Evolutionary conservation across 164 flowering plant species (phyloP).

Genomic region (Chimonanthus salicifolius): DNA sequence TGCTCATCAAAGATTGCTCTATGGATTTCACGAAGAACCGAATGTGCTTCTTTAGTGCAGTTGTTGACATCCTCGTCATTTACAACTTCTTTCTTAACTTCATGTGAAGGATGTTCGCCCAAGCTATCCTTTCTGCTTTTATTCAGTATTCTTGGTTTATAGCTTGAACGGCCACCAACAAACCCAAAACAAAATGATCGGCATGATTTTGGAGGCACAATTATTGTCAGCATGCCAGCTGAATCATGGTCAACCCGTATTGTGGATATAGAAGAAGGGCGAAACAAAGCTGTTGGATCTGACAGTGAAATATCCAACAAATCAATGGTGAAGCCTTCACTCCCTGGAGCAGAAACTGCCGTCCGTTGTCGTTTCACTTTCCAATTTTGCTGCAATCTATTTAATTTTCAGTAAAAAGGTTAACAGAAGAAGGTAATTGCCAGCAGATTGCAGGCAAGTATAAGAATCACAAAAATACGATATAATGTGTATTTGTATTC

Average conservation of each 20-base stretch:
- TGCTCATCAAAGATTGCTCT: slow-evolving; percentile 81
- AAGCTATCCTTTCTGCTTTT: slow-evolving; percentile 15
- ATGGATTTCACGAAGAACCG: slow-evolving; percentile 68
- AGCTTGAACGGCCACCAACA: slow-evolving; percentile 32
- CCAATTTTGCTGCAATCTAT: slow-evolving; percentile 98
- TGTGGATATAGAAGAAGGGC: slow-evolving; percentile 56
- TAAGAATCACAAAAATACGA: not conserved
- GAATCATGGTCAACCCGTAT: slow-evolving; percentile 78
- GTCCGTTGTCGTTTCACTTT: slow-evolving; percentile 85
- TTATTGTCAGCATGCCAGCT: slow-evolving; percentile 81
- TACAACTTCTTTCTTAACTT: slow-evolving; percentile 37
- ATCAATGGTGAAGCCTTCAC: slow-evolving; percentile 87
- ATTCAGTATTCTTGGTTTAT: slow-evolving; percentile 15
- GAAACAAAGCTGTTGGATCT: slow-evolving; percentile 43
- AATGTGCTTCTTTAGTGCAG: slow-evolving; percentile 52
- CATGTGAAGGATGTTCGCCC: slow-evolving; percentile 17
- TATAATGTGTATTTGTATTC: slow-evolving; percentile 5
- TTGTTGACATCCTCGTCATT: slow-evolving; percentile 45
- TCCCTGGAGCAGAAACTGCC: slow-evolving; percentile 54
- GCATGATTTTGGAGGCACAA: slow-evolving; percentile 63
- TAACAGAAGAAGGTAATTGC: slow-evolving; percentile 2
- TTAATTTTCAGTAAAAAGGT: slow-evolving; percentile 19
- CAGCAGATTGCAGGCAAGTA: too few species aligned
- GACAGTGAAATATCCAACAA: slow-evolving; percentile 60
- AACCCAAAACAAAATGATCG: slow-evolving; percentile 67